These are phyloP conservation scores for Cystofilobasidium ferigula DNA, from an alignment of 768 basidiomycete species.

Conservation along the genomic window DNA sequence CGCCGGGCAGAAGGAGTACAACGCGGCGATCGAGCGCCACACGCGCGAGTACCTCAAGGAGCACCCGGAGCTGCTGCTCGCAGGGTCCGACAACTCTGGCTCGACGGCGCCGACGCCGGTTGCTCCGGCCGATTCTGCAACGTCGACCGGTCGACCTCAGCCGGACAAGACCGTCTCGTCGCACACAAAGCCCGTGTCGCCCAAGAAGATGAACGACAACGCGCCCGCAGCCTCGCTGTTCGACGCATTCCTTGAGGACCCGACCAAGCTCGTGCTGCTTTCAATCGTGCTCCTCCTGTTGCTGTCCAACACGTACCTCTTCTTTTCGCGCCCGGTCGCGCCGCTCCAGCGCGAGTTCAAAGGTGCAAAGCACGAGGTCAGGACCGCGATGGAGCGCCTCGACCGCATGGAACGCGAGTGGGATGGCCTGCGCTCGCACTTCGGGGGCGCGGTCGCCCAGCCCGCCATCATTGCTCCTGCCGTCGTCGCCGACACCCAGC, in stretches of 20 bases:
- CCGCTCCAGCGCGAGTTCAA: not conserved
- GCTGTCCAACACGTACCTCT: not conserved
- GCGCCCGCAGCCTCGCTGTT: not conserved
- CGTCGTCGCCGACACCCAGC: not conserved
- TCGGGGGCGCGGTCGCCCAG: not conserved
- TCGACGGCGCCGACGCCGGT: slow-evolving; percentile 2
- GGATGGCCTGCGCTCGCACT: not conserved
- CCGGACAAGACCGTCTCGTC: not conserved
- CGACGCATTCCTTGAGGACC: not conserved
- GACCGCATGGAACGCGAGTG: slow-evolving; percentile 11
- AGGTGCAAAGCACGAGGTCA: not conserved
- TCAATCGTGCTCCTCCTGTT: not conserved
- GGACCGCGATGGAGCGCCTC: slow-evolving; percentile 4
- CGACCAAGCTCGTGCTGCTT: not conserved
- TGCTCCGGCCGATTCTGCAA: not conserved
- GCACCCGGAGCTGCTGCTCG: slow-evolving; percentile 13
- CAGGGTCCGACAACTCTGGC: slow-evolving; percentile 11
- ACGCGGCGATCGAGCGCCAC: slow-evolving; percentile 21
- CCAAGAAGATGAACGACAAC: not conserved
- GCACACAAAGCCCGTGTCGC: not conserved
- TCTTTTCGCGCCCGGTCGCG: not conserved
- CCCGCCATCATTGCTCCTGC: not conserved
- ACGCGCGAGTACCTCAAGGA: slow-evolving; percentile 23
- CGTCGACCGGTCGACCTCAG: not conserved
- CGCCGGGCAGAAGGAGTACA: slow-evolving; percentile 29